phyloP scores from a whole-genome alignment of 2,329 filamentous ascomycete species.

The Aspergillus melleus region DNA sequence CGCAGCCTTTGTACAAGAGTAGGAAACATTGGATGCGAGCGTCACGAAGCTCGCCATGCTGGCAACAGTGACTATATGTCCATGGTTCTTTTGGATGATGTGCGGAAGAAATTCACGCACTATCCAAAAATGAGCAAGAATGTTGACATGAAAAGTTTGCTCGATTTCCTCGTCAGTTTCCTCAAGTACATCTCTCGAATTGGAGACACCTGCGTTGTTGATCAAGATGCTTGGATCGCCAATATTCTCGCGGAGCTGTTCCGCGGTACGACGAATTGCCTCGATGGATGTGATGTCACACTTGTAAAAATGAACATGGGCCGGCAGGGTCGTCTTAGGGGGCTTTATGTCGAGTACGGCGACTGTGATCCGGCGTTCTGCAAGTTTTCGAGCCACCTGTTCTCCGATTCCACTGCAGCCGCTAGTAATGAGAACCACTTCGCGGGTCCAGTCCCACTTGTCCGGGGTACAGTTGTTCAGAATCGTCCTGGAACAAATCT shows the following conservation, averaged over 20 bases:
- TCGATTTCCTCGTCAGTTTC: constrained; percentile 46
- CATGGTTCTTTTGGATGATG: constrained; percentile 54
- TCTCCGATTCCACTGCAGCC: constrained; percentile 42
- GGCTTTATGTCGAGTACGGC: constrained; percentile 40
- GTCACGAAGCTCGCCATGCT: constrained; percentile 53
- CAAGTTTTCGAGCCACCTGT: constrained; percentile 34
- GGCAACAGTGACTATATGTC: constrained; percentile 58
- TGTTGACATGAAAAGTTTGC: constrained; percentile 55
- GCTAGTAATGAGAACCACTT: constrained; percentile 40
- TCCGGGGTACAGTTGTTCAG: too few species aligned
- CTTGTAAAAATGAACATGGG: constrained; percentile 40
- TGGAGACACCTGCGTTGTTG: constrained; percentile 53
- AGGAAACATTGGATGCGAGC: constrained; percentile 52
- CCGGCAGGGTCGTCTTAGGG: constrained; percentile 21
- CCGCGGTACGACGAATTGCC: constrained; percentile 33
- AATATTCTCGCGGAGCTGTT: constrained; percentile 39
- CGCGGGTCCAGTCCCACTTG: constrained; percentile 25
- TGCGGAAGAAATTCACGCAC: constrained; percentile 54
- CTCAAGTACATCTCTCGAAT: constrained; percentile 50
- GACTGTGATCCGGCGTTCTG: constrained; percentile 29
- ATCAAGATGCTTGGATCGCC: constrained; percentile 50
- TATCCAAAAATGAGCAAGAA: constrained; percentile 53
- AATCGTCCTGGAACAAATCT: too few species aligned
- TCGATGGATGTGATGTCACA: constrained; percentile 38
- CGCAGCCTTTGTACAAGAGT: constrained; percentile 53